Conservation (phyloP, 1,284 basidiomycete genomes). For the Cutaneotrichosporon cyanovorans region DNA sequence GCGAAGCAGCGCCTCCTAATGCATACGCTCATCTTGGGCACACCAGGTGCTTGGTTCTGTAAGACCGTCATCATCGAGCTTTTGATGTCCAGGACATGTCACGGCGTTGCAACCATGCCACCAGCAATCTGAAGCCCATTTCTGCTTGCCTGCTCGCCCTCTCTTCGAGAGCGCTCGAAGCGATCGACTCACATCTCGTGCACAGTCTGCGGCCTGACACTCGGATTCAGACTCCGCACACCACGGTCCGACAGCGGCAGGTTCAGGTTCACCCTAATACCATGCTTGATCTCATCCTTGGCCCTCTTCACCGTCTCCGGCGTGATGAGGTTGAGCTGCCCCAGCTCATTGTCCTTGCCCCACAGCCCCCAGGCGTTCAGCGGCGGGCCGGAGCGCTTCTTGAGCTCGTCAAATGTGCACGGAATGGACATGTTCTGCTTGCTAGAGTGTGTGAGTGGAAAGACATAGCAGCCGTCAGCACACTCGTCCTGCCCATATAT, state of each 20-base stretch:
- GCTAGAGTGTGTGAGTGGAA: too few relatives aligned
- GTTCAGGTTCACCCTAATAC: slow-evolving; percentile 32
- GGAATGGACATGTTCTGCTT: neutral
- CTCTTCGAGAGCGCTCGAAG: too few relatives aligned
- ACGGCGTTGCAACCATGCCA: too few relatives aligned
- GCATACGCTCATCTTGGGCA: too few relatives aligned
- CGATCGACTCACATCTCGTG: slow-evolving; percentile 1
- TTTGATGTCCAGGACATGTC: too few relatives aligned
- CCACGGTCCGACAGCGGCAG: slow-evolving; percentile 1
- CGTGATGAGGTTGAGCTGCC: slow-evolving; percentile 32
- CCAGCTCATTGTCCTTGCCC: slow-evolving; percentile 28
- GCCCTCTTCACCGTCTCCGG: slow-evolving; percentile 26
- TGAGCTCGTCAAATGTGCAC: slow-evolving; percentile 19
- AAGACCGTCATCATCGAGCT: too few relatives aligned
- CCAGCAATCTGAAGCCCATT: too few relatives aligned
- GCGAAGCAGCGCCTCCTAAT: too few relatives aligned
- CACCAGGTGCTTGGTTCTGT: too few relatives aligned
- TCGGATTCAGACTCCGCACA: neutral
- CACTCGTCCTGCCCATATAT: too few relatives aligned
- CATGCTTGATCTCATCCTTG: slow-evolving; percentile 25
- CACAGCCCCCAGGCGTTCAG: slow-evolving; percentile 34
- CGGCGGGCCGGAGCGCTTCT: slow-evolving; percentile 23
- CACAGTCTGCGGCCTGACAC: neutral
- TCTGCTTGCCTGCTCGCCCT: too few relatives aligned
- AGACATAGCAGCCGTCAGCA: too few relatives aligned